Evolutionary conservation across 139 green algal genomes (phyloP).

Genomic region (Chlorella sp.): DNA sequence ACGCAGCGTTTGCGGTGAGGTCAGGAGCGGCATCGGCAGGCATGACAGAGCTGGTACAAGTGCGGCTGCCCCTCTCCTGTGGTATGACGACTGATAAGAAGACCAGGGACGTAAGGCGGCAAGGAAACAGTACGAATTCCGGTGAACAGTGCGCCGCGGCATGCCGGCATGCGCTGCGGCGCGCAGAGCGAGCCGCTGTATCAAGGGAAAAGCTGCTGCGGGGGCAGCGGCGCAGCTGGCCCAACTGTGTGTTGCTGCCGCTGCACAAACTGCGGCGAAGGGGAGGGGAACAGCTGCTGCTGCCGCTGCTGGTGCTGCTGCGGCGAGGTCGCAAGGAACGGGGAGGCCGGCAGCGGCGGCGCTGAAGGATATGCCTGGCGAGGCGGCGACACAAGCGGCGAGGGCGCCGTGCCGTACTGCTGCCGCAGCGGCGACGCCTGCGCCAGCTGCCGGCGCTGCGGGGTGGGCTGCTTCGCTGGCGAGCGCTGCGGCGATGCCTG

Average conservation of each 20-base stretch:
- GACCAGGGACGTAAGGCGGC: too few relatives aligned
- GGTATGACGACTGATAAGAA: too few relatives aligned
- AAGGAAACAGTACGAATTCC: too few relatives aligned
- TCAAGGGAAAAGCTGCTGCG: conserved; percentile 7
- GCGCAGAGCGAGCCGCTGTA: background rate
- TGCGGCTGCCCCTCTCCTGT: too few relatives aligned
- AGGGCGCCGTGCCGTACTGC: background rate
- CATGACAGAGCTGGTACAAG: too few relatives aligned
- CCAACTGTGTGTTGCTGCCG: background rate
- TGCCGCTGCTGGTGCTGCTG: background rate
- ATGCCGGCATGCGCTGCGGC: background rate
- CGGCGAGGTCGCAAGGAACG: background rate
- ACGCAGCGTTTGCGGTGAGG: too few relatives aligned
- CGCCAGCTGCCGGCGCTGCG: background rate
- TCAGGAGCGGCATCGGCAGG: too few relatives aligned
- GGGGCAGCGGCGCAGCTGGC: background rate
- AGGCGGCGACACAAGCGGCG: background rate
- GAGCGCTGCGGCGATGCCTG: background rate
- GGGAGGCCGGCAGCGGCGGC: background rate
- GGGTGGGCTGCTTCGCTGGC: background rate
- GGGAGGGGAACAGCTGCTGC: background rate
- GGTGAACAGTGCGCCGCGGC: background rate
- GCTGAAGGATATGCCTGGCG: background rate
- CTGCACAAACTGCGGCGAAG: background rate
- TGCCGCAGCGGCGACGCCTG: background rate